A percentile compares a stretch with the other conserved stretches of the same genome.
These are phyloP conservation scores for Pleurotus eryngii DNA, from an alignment of 768 basidiomycete genomes.

Conservation along the genomic window DNA sequence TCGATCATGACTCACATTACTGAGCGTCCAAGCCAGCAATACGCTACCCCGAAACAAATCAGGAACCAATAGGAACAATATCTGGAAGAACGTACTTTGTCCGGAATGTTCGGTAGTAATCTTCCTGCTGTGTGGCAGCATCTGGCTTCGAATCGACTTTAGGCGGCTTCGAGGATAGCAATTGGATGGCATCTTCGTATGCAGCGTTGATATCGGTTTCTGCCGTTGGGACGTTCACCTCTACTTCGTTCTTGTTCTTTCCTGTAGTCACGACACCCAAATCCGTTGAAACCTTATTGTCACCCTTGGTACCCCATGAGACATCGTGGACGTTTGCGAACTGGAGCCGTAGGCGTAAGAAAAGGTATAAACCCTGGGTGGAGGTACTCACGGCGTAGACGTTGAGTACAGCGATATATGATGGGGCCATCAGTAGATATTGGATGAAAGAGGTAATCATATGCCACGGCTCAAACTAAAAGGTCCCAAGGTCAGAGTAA, in stretches of 20 bases:
- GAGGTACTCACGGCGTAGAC: conserved; percentile 67
- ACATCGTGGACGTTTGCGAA: conserved; percentile 90
- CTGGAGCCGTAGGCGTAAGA: conserved; percentile 24
- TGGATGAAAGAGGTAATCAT: conserved; percentile 97
- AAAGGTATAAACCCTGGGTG: not conserved
- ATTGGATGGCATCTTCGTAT: conserved; percentile 88
- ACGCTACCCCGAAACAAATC: conserved; percentile 36
- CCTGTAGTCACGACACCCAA: conserved; percentile 75
- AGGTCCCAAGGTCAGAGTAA: not conserved
- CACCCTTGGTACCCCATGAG: conserved; percentile 95
- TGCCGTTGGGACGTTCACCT: conserved; percentile 80
- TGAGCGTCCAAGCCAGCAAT: conserved; percentile 83
- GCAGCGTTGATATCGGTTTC: conserved; percentile 87
- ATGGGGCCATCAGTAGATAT: conserved; percentile 88
- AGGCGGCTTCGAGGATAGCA: conserved; percentile 74
- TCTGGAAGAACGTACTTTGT: conserved; percentile 63
- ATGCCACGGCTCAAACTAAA: conserved; percentile 94
- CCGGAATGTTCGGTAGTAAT: conserved; percentile 85
- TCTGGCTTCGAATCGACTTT: conserved; percentile 67
- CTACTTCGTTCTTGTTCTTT: conserved; percentile 77
- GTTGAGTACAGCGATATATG: conserved; percentile 91
- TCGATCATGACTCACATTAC: conserved; percentile 52
- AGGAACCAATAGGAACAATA: not conserved
- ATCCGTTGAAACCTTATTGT: conserved; percentile 81
- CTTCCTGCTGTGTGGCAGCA: conserved; percentile 64